phyloP scores from a whole-genome alignment of 2,329 filamentous ascomycete species.

The Cladosporium velox region DNA sequence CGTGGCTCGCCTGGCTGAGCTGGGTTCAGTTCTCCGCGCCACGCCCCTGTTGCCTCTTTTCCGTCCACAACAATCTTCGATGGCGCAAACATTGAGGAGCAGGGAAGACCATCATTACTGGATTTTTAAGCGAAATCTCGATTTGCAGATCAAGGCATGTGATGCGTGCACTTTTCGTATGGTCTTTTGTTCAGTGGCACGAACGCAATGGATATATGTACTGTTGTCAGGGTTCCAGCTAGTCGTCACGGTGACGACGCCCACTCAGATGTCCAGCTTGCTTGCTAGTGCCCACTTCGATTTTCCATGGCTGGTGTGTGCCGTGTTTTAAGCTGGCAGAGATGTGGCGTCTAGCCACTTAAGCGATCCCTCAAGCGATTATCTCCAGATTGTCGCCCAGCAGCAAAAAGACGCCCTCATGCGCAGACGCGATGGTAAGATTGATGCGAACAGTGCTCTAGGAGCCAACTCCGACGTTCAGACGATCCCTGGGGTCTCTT shows the following conservation, averaged over 20 bases:
- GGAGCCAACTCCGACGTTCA: conserved; percentile 3
- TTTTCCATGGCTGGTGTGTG: background rate
- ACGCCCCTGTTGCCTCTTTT: background rate
- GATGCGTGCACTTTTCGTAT: background rate
- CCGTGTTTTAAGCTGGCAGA: background rate
- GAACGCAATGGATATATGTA: background rate
- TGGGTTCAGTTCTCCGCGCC: background rate
- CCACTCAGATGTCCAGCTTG: background rate
- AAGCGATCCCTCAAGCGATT: conserved; percentile 1
- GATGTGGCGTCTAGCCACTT: background rate
- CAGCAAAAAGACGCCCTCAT: background rate
- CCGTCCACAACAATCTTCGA: conserved; percentile 1
- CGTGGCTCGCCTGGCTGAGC: background rate
- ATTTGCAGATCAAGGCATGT: background rate
- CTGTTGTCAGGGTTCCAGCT: background rate
- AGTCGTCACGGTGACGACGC: conserved; percentile 10
- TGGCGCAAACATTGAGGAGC: background rate
- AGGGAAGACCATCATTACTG: background rate
- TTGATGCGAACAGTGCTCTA: conserved; percentile 3
- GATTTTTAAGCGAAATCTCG: background rate
- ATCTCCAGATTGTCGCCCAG: background rate
- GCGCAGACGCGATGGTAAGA: background rate
- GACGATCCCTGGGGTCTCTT: background rate
- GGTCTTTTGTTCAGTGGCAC: background rate
- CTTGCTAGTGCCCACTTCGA: background rate